These are phyloP conservation scores for Lasiodiplodia citricola DNA, from an alignment of 2,329 filamentous ascomycete genomes.

Conservation along the genomic window DNA sequence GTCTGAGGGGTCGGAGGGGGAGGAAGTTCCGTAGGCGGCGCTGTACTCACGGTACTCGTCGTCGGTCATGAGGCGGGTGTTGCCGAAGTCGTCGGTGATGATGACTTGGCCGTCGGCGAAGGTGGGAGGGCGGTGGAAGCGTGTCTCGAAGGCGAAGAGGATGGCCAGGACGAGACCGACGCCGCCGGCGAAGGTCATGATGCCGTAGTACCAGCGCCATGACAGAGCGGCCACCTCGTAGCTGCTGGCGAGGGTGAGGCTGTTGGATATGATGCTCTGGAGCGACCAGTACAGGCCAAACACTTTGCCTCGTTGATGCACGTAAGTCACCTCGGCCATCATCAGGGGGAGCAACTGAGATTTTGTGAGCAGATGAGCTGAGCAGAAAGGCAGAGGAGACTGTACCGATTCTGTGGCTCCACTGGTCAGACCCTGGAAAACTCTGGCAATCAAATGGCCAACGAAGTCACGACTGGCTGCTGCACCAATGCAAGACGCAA, in stretches of 20 bases:
- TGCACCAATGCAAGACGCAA: slow-evolving; percentile 21
- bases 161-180: slow-evolving; percentile 43
- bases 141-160: slow-evolving; percentile 49
- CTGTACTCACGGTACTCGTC: slow-evolving; percentile 36
- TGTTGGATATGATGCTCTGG: slow-evolving; percentile 43
- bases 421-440: neutral
- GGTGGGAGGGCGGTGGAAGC: slow-evolving; percentile 43
- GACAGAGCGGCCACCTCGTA: slow-evolving; percentile 44
- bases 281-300: slow-evolving; percentile 49
- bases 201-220: slow-evolving; percentile 53
- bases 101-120: slow-evolving; percentile 43
- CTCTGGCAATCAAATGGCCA: neutral
- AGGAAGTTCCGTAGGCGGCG: neutral
- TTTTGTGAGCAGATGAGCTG: slow-evolving; percentile 30
- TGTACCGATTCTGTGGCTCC: neutral
- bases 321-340: slow-evolving; percentile 48
- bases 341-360: slow-evolving; percentile 49
- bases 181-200: slow-evolving; percentile 44
- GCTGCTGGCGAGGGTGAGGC: slow-evolving; percentile 42
- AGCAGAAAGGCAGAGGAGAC: too few relatives aligned
- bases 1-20: neutral
- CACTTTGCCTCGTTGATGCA: slow-evolving; percentile 45
- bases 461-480: neutral
- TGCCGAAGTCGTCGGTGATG: slow-evolving; percentile 48
- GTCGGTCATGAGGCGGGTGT: slow-evolving; percentile 42